These are phyloP conservation scores for Chrysoporthe cubensis DNA, from an alignment of 2,329 filamentous ascomycete species.

Conservation along the genomic window DNA sequence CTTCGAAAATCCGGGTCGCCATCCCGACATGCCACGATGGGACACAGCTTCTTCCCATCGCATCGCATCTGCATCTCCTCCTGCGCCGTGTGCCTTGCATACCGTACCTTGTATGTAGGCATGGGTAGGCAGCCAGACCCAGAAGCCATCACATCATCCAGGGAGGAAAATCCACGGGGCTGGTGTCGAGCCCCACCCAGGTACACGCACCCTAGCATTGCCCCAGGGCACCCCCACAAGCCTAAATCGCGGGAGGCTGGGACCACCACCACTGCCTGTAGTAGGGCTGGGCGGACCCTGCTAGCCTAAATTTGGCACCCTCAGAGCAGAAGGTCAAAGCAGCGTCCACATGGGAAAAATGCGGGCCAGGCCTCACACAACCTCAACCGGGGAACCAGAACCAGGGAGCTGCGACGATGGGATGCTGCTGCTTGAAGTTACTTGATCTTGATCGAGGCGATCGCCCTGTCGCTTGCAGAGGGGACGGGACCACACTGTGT, in stretches of 20 bases:
- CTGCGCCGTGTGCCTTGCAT: too few species aligned
- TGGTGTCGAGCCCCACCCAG: neutral
- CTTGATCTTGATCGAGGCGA: neutral
- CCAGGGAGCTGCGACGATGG: neutral
- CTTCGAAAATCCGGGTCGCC: neutral
- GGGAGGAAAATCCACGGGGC: neutral
- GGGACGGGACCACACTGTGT: neutral
- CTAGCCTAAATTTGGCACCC: neutral
- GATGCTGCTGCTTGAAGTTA: neutral
- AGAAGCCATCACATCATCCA: neutral
- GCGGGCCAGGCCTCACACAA: neutral
- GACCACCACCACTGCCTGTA: neutral
- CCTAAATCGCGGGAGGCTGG: slow-evolving; percentile 2
- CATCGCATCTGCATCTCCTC: too few species aligned
- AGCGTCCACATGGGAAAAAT: neutral
- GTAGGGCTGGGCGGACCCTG: neutral
- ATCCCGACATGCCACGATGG: neutral
- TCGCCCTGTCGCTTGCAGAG: neutral
- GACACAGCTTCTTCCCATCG: too few species aligned
- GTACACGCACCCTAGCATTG: neutral
- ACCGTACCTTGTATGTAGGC: too few species aligned
- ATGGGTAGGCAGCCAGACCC: neutral
- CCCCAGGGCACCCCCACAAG: neutral
- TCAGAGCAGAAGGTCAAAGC: neutral
- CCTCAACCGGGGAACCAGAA: neutral